Evolutionary conservation across 495 filamentous ascomycete species (phyloP), one percentile per base, ranked within the genome.

Genomic region (Geopyxis carbonaria): DNA sequence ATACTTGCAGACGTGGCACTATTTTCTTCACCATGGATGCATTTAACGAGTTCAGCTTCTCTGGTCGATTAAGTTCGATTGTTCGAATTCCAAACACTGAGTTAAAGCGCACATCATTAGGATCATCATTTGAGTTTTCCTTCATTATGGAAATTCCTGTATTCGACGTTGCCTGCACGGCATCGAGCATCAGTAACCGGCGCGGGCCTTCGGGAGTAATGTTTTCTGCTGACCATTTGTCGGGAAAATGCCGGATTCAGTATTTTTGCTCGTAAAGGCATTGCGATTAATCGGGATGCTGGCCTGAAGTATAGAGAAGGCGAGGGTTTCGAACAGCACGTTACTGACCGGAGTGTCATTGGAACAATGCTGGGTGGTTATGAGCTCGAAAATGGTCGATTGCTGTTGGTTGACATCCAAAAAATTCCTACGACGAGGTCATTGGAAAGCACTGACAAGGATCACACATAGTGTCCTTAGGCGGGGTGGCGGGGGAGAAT

Each of bases 1-100:
- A 52, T 29, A 75, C 73, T 60, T 76, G 67, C 45, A 97, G 56
- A 33, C 91, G 70, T 18, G 85, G 80, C 32, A 80, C 57, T 46
- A 95, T 94, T 63, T 95, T 95, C 40, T 78, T 69, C 23, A 73
- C 79, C 89, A 97, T 97, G 42, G 85, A 93, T 31, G 72, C 78
- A 57, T 92, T 80, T 45, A 97, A 69, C 22, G 85, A 76, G 58
- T 97, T 95, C 47, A 80, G 66, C 64, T 92, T 92, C 50, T 67
- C 66, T 9, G 87, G 89, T 21, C 89, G 74, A 65, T 97, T 95
- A 43, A 97, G 79, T 62, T 93, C 80, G 53, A 97, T 76, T 50
- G 78, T 81, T 38, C 89, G 81, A 25, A 95, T 67, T 36, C 87
- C 89, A 63, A 89, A 89, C 50, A 76, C 65, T 42, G 73, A 76